phyloP scores from a whole-genome alignment of 352 stramenopile species.

The Globisporangium lucens region DNA sequence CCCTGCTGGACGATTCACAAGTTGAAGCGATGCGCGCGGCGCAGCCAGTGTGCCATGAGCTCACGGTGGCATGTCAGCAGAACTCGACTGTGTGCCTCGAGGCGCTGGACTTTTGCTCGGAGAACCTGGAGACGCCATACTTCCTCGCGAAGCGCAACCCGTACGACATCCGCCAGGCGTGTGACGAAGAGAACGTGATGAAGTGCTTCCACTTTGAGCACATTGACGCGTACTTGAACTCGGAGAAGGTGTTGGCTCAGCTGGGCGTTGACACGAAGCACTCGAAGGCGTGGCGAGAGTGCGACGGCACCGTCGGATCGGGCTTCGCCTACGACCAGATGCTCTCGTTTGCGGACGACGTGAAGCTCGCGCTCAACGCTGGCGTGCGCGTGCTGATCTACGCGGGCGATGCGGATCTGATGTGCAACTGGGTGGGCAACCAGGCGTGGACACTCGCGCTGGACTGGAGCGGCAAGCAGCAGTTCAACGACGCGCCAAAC shows the following conservation, averaged over 20 bases:
- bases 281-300: constrained; percentile 85
- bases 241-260: constrained; percentile 25
- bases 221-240: constrained; percentile 75
- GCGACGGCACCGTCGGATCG: constrained; percentile 91
- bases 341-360: constrained; percentile 88
- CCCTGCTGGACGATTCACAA: constrained; percentile 38
- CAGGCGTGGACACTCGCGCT: constrained; percentile 91
- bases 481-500: constrained; percentile 72
- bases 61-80: constrained; percentile 51
- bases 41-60: constrained; percentile 51
- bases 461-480: constrained; percentile 88
- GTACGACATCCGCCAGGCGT: constrained; percentile 72
- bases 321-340: constrained; percentile 93
- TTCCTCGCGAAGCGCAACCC: constrained; percentile 50
- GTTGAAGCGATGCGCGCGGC: constrained; percentile 49
- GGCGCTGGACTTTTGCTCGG: constrained; percentile 57
- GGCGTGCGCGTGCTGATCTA: constrained; percentile 91
- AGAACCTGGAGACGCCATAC: constrained; percentile 48
- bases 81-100: constrained; percentile 38
- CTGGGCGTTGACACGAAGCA: constrained; percentile 44
- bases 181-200: constrained; percentile 47
- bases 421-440: constrained; percentile 96
- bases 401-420: constrained; percentile 95
- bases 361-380: constrained; percentile 80
- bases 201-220: constrained; percentile 69